phyloP scores from a whole-genome alignment of 768 basidiomycete species.

The Tylopilus felleus region DNA sequence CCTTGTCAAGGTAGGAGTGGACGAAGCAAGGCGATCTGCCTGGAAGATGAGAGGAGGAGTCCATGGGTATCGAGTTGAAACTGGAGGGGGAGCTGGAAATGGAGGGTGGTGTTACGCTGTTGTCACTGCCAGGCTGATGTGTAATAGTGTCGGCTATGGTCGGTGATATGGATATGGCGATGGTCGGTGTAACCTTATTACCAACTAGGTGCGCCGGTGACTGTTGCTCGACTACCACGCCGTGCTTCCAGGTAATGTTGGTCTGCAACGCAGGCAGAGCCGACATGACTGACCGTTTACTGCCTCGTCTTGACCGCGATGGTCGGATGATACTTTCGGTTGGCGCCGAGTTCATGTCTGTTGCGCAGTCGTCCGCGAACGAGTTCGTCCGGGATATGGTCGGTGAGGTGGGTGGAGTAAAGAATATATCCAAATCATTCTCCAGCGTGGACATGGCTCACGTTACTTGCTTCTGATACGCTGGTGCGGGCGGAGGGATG shows the following conservation, averaged over 20 bases:
- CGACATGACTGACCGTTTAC: conserved; percentile 28
- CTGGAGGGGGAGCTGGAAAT: conserved; percentile 30
- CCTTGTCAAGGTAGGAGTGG: conserved; percentile 86
- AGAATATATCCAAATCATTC: conserved; percentile 36
- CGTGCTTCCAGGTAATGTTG: conserved; percentile 32
- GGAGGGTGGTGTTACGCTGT: conserved; percentile 15
- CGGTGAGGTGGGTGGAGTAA: conserved; percentile 45
- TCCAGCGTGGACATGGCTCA: conserved; percentile 34
- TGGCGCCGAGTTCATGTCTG: conserved; percentile 10
- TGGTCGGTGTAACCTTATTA: conserved; percentile 10
- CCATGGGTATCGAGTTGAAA: conserved; percentile 28
- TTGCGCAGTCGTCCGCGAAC: conserved; percentile 7
- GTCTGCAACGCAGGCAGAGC: conserved; percentile 32
- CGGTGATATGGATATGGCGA: conserved; percentile 15
- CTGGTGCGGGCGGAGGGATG: conserved; percentile 12
- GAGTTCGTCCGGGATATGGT: conserved; percentile 23
- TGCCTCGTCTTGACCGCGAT: conserved; percentile 37
- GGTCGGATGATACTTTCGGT: conserved; percentile 29
- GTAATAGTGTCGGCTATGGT: conserved; percentile 18
- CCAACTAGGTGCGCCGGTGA: conserved; percentile 20
- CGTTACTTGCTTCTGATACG: conserved; percentile 7
- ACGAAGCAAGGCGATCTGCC: conserved; percentile 83
- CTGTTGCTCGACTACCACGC: conserved; percentile 36
- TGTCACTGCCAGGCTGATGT: conserved; percentile 9
- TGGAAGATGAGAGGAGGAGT: conserved; percentile 18